These are phyloP conservation scores for Orbilia javanica DNA, from an alignment of 2,329 filamentous ascomycete genomes.

Conservation along the genomic window DNA sequence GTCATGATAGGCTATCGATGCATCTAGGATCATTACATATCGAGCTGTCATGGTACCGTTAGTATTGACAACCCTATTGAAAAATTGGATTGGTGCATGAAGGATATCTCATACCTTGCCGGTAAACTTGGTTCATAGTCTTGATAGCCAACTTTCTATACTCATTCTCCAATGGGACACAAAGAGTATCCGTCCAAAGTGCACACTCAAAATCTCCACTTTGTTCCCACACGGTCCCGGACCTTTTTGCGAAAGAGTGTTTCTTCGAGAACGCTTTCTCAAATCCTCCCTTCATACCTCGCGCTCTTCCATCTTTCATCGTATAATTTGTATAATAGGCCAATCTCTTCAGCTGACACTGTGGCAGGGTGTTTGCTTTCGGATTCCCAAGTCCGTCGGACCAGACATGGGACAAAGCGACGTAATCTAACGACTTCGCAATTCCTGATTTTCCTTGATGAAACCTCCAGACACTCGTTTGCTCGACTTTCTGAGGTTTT, in stretches of 20 bases:
- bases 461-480: constrained; percentile 37
- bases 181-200: constrained; percentile 59
- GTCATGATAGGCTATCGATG: constrained; percentile 41
- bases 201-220: constrained; percentile 27
- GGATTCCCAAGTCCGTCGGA: constrained; percentile 60
- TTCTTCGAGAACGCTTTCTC: constrained; percentile 34
- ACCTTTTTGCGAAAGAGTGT: constrained; percentile 34
- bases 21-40: constrained; percentile 53
- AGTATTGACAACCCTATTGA: constrained; percentile 8
- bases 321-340: constrained; percentile 50
- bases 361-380: constrained; percentile 52
- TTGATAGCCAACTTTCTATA: constrained; percentile 59
- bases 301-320: constrained; percentile 46
- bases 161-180: constrained; percentile 57
- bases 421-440: constrained; percentile 54
- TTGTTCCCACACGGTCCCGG: constrained; percentile 38
- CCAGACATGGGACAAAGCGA: constrained; percentile 60
- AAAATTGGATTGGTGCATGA: neutral
- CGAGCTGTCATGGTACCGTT: constrained; percentile 35
- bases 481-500: constrained; percentile 42
- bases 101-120: constrained; percentile 18
- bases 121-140: constrained; percentile 58
- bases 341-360: constrained; percentile 55
- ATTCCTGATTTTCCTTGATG: constrained; percentile 43
- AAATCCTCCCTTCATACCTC: constrained; percentile 26